A percentile compares a stretch with the other conserved stretches of the same genome.
phyloP scores from a whole-genome alignment of 23 red algal genomes.

The Gracilaria gracilis region DNA sequence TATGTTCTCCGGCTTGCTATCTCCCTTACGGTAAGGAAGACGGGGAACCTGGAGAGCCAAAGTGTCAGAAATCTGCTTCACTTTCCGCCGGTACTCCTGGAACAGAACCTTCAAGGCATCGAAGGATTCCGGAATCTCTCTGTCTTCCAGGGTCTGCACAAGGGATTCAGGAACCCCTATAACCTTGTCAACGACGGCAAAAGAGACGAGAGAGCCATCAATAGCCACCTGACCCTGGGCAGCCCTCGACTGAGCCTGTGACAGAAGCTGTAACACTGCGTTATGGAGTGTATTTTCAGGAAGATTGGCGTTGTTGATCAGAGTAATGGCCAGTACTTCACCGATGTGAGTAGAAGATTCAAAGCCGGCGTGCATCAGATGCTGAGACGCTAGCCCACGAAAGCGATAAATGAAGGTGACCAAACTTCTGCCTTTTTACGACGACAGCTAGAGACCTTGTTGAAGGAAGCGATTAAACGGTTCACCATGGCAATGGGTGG shows the following conservation, averaged over 20 bases:
- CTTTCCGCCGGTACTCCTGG: neutral
- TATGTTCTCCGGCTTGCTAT: neutral
- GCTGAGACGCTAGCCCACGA: conserved; percentile 13
- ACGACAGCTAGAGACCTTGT: conserved; percentile 17
- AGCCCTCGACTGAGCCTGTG: neutral
- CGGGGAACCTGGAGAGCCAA: neutral
- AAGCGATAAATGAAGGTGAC: conserved; percentile 14
- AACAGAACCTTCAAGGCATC: neutral
- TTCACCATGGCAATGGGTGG: conserved; percentile 38
- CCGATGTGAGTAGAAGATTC: conserved; percentile 22
- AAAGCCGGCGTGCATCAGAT: conserved; percentile 17
- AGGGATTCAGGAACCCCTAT: too few relatives aligned
- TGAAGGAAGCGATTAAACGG: conserved; percentile 43
- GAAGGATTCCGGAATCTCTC: neutral
- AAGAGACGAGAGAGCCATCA: neutral
- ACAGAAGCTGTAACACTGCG: conserved; percentile 1
- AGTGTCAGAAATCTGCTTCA: neutral
- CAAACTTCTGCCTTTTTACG: conserved; percentile 4
- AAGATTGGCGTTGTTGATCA: conserved; percentile 26
- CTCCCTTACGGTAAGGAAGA: neutral
- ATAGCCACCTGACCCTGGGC: neutral
- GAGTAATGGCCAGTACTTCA: conserved; percentile 7
- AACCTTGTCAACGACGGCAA: conserved; percentile 1
- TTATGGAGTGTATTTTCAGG: conserved; percentile 20
- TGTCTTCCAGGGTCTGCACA: neutral